Base-by-base conservation (phyloP, 192 early-diverging fungal species). In the Backusella luteola region DNA sequence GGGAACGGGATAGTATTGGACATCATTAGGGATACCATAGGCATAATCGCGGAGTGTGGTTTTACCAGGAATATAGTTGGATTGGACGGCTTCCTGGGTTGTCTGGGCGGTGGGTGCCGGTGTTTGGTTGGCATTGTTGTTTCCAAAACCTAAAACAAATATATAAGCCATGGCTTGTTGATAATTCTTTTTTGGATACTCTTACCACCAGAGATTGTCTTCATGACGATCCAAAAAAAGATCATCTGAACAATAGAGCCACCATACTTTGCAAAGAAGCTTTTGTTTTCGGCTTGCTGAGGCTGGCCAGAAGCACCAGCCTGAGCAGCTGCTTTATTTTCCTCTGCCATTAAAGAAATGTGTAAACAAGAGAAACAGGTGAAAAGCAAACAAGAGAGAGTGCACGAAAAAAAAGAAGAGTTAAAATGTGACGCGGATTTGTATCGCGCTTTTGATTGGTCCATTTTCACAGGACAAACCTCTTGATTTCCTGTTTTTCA, bases 201-300 rank as follows among this genome's bases (percentile, higher is more conserved):
- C 46, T 76, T 68, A 46, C 71, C 73, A 39, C 74, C 52, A 52
- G 56, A 71, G n/a, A 83, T 29, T 15, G 53, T 35, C 29, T 69
- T 38, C 59, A 73, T 73, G 19, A 77, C 34, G 19, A 76, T 23
- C 81, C 81, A 83, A 35, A 83, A 79, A 7, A 73, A 53, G n/a
- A 83, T 26, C 73, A 79, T 73, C 67, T 79, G 77, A n/a, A 79
- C 15, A 32, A 83, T 79, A 34, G 74, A 70, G 29, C 74, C 71
- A 23, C 75, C 72, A 68, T 79, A 70, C 39, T 83, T 83, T 23
- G 59, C 53, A 44, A 79, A 52, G 59, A 83, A 83, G 4, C 73
- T 42, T 42, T 77, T 76, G 4, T 74, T 53, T 38, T 73, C 34
- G 19, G 71, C 17, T 34, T 12, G 34, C 38, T 69, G 68, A 23